Evolutionary conservation across 2,329 filamentous ascomycete genomes (phyloP).

Genomic region (Pseudogymnoascus sp.): DNA sequence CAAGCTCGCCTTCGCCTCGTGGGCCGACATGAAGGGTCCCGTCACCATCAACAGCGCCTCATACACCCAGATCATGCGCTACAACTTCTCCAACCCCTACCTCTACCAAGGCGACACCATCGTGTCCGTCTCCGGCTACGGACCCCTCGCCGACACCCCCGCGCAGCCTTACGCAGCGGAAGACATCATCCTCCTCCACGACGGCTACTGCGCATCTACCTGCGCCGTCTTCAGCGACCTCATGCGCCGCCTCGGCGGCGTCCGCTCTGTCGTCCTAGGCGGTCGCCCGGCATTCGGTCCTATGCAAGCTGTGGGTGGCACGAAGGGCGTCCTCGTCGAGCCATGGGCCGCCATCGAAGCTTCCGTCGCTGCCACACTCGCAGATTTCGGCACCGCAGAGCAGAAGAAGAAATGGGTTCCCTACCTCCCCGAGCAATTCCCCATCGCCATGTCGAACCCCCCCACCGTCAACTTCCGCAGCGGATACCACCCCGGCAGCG

Average conservation of each 20-base stretch:
- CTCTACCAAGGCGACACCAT: slow-evolving; percentile 16
- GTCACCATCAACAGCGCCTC: slow-evolving; percentile 16
- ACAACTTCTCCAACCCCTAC: slow-evolving; percentile 18
- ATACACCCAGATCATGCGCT: slow-evolving; percentile 21
- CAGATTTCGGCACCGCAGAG: slow-evolving; percentile 5
- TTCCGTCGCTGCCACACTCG: neutral
- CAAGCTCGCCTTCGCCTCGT: slow-evolving; percentile 17
- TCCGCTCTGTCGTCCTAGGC: slow-evolving; percentile 51
- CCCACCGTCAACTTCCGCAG: slow-evolving; percentile 38
- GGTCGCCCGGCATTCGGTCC: slow-evolving; percentile 46
- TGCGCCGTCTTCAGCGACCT: slow-evolving; percentile 51
- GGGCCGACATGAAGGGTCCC: slow-evolving; percentile 20
- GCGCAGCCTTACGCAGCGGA: slow-evolving; percentile 31
- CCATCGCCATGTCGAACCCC: slow-evolving; percentile 17
- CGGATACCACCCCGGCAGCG: slow-evolving; percentile 26
- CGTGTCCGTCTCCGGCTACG: slow-evolving; percentile 29
- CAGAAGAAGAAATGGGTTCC: neutral
- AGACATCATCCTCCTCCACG: slow-evolving; percentile 39
- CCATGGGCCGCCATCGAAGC: neutral
- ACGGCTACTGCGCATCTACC: slow-evolving; percentile 52
- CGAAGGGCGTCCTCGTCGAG: slow-evolving; percentile 44
- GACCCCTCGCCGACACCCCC: slow-evolving; percentile 20
- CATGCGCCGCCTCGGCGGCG: slow-evolving; percentile 42
- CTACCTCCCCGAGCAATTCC: neutral
- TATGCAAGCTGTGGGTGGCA: slow-evolving; percentile 59